A percentile compares a stretch with the other conserved stretches of the same genome.
Evolutionary conservation across 2,329 filamentous ascomycete species (phyloP).

Genomic region (Penicillium paneum): DNA sequence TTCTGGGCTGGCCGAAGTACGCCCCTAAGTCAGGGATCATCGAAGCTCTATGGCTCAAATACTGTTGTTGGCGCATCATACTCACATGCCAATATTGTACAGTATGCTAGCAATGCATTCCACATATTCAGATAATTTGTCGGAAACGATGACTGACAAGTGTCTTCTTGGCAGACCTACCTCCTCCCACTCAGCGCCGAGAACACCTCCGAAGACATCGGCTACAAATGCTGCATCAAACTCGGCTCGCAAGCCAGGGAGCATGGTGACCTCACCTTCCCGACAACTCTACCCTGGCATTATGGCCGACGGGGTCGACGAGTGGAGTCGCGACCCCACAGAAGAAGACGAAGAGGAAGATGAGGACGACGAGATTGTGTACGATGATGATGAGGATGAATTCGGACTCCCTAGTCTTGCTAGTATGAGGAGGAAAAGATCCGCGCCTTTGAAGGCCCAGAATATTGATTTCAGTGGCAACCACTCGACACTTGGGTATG

Average conservation of each 20-base stretch:
- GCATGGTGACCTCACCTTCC: conserved; percentile 48
- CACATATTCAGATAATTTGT: conserved; percentile 54
- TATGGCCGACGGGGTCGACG: conserved; percentile 74
- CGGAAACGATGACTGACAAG: conserved; percentile 14
- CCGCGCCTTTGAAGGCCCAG: conserved; percentile 33
- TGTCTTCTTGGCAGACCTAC: conserved; percentile 14
- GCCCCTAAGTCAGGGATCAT: conserved; percentile 53
- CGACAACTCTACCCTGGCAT: conserved; percentile 76
- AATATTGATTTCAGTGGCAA: conserved; percentile 45
- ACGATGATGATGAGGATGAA: conserved; percentile 89
- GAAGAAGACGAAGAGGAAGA: conserved; percentile 63
- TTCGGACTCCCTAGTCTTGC: conserved; percentile 91
- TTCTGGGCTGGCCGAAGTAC: conserved; percentile 72
- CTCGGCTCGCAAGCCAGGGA: conserved; percentile 44
- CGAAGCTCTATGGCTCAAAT: conserved; percentile 59
- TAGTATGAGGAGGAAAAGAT: conserved; percentile 75
- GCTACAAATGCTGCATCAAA: conserved; percentile 51
- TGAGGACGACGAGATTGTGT: conserved; percentile 66
- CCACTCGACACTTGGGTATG: conserved; percentile 29
- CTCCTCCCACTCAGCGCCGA: conserved; percentile 54
- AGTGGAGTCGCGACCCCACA: conserved; percentile 60
- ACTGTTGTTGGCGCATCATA: conserved; percentile 92
- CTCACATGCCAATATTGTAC: conserved; percentile 92
- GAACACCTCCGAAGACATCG: conserved; percentile 67
- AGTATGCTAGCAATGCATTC: conserved; percentile 54